These are phyloP conservation scores for Ophiostoma novo-ulmi DNA, from an alignment of 2,329 filamentous ascomycete species.

Conservation along the genomic window DNA sequence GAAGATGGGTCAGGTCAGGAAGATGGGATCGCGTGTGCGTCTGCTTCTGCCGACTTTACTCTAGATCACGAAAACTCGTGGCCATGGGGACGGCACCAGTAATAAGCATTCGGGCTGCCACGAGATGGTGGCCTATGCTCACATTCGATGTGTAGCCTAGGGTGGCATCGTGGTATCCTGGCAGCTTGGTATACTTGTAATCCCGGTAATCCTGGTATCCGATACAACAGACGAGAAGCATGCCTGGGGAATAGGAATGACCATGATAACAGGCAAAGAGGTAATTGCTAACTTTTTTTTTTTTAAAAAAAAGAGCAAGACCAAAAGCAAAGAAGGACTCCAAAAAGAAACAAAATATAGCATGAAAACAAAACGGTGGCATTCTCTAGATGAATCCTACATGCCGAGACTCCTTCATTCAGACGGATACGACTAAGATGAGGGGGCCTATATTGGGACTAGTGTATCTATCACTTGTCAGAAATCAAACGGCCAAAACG, in stretches of 20 bases:
- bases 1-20: constrained; percentile 1
- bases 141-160: background rate
- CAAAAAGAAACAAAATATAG: background rate
- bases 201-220: background rate
- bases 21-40: background rate
- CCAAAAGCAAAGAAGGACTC: background rate
- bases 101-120: constrained; percentile 3
- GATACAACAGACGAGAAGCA: background rate
- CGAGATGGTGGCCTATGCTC: background rate
- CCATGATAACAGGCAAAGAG: background rate
- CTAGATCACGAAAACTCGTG: background rate
- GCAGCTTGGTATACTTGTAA: background rate
- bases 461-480: background rate
- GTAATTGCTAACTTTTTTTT: no score
- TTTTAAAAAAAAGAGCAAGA: background rate
- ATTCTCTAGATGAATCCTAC: background rate
- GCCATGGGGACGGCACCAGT: background rate
- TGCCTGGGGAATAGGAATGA: background rate
- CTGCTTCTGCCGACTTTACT: background rate
- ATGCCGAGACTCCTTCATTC: background rate
- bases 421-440: no score
- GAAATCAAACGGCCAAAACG: background rate
- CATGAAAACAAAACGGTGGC: background rate
- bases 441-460: background rate
- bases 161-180: background rate